Evolutionary conservation across 495 filamentous ascomycete species (phyloP).

Genomic region (Oidiodendron maius): DNA sequence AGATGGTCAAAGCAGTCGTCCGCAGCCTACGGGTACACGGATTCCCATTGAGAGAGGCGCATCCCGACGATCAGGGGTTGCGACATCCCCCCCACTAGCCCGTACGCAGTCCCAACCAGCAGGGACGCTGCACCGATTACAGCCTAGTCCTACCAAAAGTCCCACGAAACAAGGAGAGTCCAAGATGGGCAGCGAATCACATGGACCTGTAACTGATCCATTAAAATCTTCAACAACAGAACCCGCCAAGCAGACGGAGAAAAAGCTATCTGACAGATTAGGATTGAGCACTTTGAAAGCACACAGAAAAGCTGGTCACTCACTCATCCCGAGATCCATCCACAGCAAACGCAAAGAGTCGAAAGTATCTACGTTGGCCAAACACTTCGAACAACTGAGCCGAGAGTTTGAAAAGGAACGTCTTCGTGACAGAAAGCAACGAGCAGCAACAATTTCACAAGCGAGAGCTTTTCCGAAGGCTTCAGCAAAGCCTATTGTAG

Average conservation of each 20-base stretch:
- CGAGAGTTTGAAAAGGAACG: slow-evolving; percentile 96
- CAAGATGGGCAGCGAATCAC: slow-evolving; percentile 1
- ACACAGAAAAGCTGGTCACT: slow-evolving; percentile 56
- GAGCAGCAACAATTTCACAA: slow-evolving; percentile 73
- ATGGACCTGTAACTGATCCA: slow-evolving; percentile 1
- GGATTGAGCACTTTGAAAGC: slow-evolving; percentile 54
- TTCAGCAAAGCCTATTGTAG: slow-evolving; percentile 91
- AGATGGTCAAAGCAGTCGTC: background rate
- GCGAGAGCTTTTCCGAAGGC: slow-evolving; percentile 81
- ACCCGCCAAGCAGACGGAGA: slow-evolving; percentile 48
- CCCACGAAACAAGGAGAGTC: slow-evolving; percentile 7
- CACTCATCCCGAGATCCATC: slow-evolving; percentile 85
- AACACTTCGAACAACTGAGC: slow-evolving; percentile 93
- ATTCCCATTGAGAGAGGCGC: slow-evolving; percentile 38
- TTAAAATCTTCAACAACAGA: slow-evolving; percentile 14
- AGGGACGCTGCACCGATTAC: slow-evolving; percentile 19
- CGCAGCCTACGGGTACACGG: slow-evolving; percentile 43
- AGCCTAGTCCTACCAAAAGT: slow-evolving; percentile 4
- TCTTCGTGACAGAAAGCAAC: slow-evolving; percentile 73
- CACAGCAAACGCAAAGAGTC: slow-evolving; percentile 57
- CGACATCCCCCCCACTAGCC: slow-evolving; percentile 58
- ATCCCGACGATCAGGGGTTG: slow-evolving; percentile 33
- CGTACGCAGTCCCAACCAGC: slow-evolving; percentile 69
- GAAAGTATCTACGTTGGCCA: slow-evolving; percentile 81
- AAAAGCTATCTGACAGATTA: slow-evolving; percentile 64